phyloP scores from a whole-genome alignment of 257 asterid genomes.

The Haberlea rhodopensis region DNA sequence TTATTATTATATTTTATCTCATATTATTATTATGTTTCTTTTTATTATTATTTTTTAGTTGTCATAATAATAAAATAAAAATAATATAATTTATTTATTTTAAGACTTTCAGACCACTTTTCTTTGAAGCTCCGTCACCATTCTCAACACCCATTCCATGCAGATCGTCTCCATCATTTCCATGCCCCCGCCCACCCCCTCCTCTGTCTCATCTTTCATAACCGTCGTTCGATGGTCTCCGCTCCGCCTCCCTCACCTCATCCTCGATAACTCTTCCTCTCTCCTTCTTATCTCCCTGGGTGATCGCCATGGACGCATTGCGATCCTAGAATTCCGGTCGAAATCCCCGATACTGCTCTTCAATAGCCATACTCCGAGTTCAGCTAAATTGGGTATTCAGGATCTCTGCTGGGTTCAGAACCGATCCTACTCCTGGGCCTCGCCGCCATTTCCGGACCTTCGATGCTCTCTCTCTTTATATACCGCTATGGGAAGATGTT shows the following conservation, averaged over 20 bases:
- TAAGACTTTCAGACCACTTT: too few relatives aligned
- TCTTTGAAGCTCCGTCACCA: slow-evolving; percentile 81
- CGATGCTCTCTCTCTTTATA: slow-evolving; percentile 61
- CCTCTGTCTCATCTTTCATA: slow-evolving; percentile 69
- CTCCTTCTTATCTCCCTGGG: slow-evolving; percentile 81
- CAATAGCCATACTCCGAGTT: slow-evolving; percentile 43
- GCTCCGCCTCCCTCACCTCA: slow-evolving; percentile 56
- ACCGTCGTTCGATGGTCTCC: slow-evolving; percentile 93
- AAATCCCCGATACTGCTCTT: slow-evolving; percentile 57
- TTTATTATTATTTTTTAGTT: too few relatives aligned
- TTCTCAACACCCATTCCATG: slow-evolving; percentile 78
- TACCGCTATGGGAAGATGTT: slow-evolving; percentile 70
- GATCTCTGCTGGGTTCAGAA: slow-evolving; percentile 90
- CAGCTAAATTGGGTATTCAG: slow-evolving; percentile 67
- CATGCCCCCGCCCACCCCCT: slow-evolving; percentile 56
- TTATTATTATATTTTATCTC: too few relatives aligned
- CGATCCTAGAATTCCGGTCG: slow-evolving; percentile 73
- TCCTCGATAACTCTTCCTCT: slow-evolving; percentile 45
- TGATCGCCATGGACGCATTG: slow-evolving; percentile 89
- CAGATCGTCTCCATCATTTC: slow-evolving; percentile 79
- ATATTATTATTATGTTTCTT: too few relatives aligned
- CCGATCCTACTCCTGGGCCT: slow-evolving; percentile 72
- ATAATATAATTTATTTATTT: too few relatives aligned
- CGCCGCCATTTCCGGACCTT: slow-evolving; percentile 69
- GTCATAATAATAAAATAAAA: too few relatives aligned